Conservation (phyloP, 306 rosid species). For the Quercus ilex region DNA sequence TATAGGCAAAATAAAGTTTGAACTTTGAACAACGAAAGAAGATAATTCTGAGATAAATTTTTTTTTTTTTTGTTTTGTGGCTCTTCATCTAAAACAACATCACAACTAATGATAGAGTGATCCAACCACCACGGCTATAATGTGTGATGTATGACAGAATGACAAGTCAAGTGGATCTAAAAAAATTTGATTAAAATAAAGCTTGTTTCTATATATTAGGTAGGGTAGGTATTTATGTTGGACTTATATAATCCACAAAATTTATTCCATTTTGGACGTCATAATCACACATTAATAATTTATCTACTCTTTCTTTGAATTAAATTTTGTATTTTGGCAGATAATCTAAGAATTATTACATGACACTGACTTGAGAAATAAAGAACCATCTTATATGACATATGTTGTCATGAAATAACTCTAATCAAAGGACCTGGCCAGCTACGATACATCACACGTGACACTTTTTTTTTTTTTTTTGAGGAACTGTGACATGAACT, state of each 20-base stretch:
- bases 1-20: background rate
- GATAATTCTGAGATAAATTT: background rate
- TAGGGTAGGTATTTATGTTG: background rate
- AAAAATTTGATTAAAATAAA: too few species aligned
- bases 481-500: too few species aligned
- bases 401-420: too few species aligned
- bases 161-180: too few species aligned
- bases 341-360: background rate
- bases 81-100: background rate
- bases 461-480: too few species aligned
- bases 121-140: background rate
- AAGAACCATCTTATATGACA: too few species aligned
- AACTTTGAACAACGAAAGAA: background rate
- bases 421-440: too few species aligned
- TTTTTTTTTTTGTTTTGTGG: background rate
- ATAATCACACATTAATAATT: background rate
- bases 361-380: background rate
- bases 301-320: background rate
- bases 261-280: constrained; percentile 11
- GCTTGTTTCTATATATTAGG: background rate
- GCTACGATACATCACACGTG: background rate
- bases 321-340: background rate
- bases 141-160: background rate
- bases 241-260: background rate
- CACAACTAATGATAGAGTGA: constrained; percentile 9